Base-by-base conservation (phyloP, 768 basidiomycete species). In the Strobilomyces dryophilus region DNA sequence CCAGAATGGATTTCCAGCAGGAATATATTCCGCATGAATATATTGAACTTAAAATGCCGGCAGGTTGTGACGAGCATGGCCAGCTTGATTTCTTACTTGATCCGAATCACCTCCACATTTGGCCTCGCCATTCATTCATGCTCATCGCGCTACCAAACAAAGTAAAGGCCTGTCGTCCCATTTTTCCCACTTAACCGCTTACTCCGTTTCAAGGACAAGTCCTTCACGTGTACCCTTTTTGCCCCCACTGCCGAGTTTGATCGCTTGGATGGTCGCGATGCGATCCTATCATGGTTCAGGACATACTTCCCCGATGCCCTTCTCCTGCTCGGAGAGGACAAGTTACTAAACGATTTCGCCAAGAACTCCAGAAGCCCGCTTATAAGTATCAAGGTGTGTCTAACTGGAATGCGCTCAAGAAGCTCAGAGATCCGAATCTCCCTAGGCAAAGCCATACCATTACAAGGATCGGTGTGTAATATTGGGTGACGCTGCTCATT, bases 91-190 rank as follows among this genome's bases (percentile, higher is more conserved):
- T 89, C 76, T 76, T 84, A 53, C 85, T 99, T 71, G 92, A 95
- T 78, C 89, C 91, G 63, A 88, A 89, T 71, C 90, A 98, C 72
- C 85, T 99, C 61, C 95, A 99, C 75, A 98, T 99, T 64, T 99
- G 95, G 95, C 97, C 95, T 59, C 88, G 95, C 67, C 91, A 94
- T 71, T 92, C 93, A 44, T 98, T 98, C 79, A 99, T 99, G 95
- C 83, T 99, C 64, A 98, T 99, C 65, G 95, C 93, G 20, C 84
- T 99, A 52, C 94, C 95, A 60, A 99, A 99, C 77, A 87, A 90
- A 80, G 95, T 95, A 74, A 73, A 63, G 63, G 39, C 41, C 27
- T 44, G 52, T 61, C 40, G 11, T 63, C 57, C 55, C 59, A 42
- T 49, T 51, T 68, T 65, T 64, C 69, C 66, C 62, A 54, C 55